Conservation (phyloP, 116 monocot species). For the Zostera marina region DNA sequence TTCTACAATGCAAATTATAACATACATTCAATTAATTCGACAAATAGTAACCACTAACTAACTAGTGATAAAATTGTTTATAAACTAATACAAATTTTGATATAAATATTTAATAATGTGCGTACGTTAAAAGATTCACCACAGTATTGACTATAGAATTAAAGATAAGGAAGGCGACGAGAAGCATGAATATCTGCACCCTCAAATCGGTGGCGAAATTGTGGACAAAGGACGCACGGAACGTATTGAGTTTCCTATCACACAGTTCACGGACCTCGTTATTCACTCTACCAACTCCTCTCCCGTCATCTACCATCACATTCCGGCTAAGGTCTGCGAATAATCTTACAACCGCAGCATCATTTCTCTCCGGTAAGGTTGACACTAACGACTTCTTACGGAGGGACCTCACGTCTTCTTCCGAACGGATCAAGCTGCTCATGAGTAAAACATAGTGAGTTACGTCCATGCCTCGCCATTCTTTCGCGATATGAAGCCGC, state of each 20-base stretch:
- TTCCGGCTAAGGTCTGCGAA: background rate
- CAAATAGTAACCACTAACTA: no score
- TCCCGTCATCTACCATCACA: conserved; percentile 4
- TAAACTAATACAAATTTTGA: no score
- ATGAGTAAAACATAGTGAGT: conserved; percentile 9
- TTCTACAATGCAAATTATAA: no score
- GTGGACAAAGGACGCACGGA: background rate
- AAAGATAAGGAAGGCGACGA: background rate
- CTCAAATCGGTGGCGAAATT: background rate
- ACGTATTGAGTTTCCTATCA: background rate
- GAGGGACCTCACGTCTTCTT: background rate
- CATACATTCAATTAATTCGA: no score
- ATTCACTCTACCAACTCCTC: background rate
- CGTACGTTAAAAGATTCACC: no score
- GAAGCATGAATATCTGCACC: background rate
- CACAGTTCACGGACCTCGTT: conserved; percentile 1
- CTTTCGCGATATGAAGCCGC: conserved; percentile 4
- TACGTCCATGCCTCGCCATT: conserved; percentile 1
- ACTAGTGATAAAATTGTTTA: no score
- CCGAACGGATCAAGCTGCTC: conserved; percentile 1
- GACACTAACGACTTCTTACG: background rate
- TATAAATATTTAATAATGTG: no score
- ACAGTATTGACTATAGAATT: background rate
- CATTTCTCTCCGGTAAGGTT: conserved; percentile 7
- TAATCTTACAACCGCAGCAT: conserved; percentile 1